These are phyloP conservation scores for Zasmidium cellare DNA, from an alignment of 2,329 filamentous ascomycete genomes.

Conservation along the genomic window DNA sequence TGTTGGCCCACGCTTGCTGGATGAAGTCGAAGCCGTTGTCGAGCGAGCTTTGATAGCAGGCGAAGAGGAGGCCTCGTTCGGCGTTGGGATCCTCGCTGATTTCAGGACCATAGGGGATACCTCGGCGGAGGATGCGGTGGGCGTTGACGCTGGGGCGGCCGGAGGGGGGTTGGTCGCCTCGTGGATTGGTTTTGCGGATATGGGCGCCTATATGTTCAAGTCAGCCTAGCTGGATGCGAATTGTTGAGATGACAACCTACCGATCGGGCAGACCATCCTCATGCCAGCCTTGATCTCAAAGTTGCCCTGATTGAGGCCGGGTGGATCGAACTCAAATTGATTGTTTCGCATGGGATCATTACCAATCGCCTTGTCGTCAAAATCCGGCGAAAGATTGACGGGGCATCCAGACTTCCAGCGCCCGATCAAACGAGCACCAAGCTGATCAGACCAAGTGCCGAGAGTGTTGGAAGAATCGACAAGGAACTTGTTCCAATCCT, in stretches of 20 bases:
- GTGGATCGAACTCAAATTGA: conserved; percentile 41
- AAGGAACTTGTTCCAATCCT: conserved; percentile 46
- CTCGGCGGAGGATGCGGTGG: conserved; percentile 45
- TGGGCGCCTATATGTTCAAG: conserved; percentile 38
- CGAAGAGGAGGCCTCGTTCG: conserved; percentile 49
- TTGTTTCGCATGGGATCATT: conserved; percentile 33
- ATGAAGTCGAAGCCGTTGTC: conserved; percentile 44
- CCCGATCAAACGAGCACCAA: conserved; percentile 46
- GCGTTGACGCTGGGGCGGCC: conserved; percentile 23
- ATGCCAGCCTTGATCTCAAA: conserved; percentile 33
- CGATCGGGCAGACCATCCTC: conserved; percentile 44
- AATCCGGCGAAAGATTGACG: conserved; percentile 18
- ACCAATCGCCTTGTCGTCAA: conserved; percentile 35
- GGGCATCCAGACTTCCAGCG: conserved; percentile 42
- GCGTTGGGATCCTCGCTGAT: conserved; percentile 29
- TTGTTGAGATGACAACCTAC: background rate
- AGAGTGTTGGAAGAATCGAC: conserved; percentile 33
- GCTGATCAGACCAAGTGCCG: conserved; percentile 36
- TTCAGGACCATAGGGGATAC: conserved; percentile 45
- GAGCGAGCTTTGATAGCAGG: conserved; percentile 48
- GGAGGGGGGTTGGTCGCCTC: conserved; percentile 33
- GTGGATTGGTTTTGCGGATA: conserved; percentile 50
- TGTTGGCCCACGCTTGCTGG: conserved; percentile 35
- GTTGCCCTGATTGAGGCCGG: conserved; percentile 27
- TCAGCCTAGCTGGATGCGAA: background rate